A percentile compares a stretch with the other conserved stretches of the same genome.
Evolutionary conservation across 176 grass and related monocot genomes (phyloP).

Genomic region (Ananas comosus): DNA sequence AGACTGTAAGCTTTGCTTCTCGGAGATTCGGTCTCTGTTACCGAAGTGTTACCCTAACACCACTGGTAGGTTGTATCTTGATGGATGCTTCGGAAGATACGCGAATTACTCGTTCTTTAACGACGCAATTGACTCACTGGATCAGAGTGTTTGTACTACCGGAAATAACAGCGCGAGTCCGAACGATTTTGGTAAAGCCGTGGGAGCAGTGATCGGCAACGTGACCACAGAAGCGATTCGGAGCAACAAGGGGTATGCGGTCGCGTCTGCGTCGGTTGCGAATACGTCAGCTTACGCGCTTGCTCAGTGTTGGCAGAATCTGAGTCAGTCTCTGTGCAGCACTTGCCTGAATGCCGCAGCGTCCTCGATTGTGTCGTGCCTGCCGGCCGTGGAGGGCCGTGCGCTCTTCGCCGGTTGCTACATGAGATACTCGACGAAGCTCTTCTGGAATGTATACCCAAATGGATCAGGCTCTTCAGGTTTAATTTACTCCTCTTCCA

Average conservation of each 20-base stretch:
- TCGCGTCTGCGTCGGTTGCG: constrained; percentile 16
- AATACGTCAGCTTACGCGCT: constrained; percentile 46
- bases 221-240: constrained; percentile 23
- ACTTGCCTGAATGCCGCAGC: constrained; percentile 60
- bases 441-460: constrained; percentile 59
- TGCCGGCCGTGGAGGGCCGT: constrained; percentile 51
- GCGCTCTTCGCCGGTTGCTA: constrained; percentile 68
- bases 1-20: constrained; percentile 75
- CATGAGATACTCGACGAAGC: constrained; percentile 51
- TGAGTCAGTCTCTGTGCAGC: constrained; percentile 36
- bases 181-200: constrained; percentile 30
- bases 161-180: constrained; percentile 21
- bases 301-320: constrained; percentile 68
- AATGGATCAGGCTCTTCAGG: constrained; percentile 31
- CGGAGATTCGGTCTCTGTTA: constrained; percentile 67
- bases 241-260: constrained; percentile 30
- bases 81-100: constrained; percentile 72
- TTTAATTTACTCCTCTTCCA: neutral
- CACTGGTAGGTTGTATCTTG: constrained; percentile 53
- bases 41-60: constrained; percentile 68
- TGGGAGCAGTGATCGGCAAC: constrained; percentile 36
- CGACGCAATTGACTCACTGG: constrained; percentile 29
- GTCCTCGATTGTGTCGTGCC: constrained; percentile 26
- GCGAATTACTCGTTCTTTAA: constrained; percentile 66
- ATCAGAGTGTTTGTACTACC: constrained; percentile 1